Conservation (phyloP, 345 rosid species). For the Acer yangbiense region DNA sequence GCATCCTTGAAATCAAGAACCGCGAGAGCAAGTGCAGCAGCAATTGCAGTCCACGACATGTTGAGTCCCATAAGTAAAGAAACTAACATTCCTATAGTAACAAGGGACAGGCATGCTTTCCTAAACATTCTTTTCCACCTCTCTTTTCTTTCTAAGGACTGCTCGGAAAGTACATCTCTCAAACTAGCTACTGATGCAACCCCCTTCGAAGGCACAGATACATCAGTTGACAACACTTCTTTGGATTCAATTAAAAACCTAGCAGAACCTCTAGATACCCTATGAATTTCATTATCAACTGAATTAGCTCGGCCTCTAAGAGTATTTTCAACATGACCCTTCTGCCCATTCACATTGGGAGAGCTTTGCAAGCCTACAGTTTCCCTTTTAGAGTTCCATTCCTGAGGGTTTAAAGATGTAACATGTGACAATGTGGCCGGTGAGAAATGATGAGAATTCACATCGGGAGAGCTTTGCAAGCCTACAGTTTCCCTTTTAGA, state of each 20-base stretch:
- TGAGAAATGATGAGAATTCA: conserved; percentile 60
- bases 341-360: conserved; percentile 18
- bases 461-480: conserved; percentile 41
- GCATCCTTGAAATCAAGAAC: conserved; percentile 91
- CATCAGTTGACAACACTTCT: conserved; percentile 29
- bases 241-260: conserved; percentile 47
- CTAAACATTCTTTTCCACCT: conserved; percentile 57
- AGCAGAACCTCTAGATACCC: conserved; percentile 22
- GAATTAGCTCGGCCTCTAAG: conserved; percentile 48
- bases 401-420: conserved; percentile 46
- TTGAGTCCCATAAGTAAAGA: conserved; percentile 71
- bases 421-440: conserved; percentile 70
- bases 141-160: conserved; percentile 27
- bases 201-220: conserved; percentile 22
- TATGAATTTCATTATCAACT: conserved; percentile 43
- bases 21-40: conserved; percentile 79
- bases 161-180: conserved; percentile 9
- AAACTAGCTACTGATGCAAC: conserved; percentile 16
- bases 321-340: conserved; percentile 26
- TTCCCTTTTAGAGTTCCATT: conserved; percentile 42
- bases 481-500: conserved; percentile 36
- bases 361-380: conserved; percentile 27
- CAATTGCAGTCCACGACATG: conserved; percentile 91
- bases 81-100: conserved; percentile 68
- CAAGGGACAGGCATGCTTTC: conserved; percentile 66